These are phyloP conservation scores for Dactylellina cionopaga DNA, from an alignment of 2,329 filamentous ascomycete genomes.

Conservation along the genomic window DNA sequence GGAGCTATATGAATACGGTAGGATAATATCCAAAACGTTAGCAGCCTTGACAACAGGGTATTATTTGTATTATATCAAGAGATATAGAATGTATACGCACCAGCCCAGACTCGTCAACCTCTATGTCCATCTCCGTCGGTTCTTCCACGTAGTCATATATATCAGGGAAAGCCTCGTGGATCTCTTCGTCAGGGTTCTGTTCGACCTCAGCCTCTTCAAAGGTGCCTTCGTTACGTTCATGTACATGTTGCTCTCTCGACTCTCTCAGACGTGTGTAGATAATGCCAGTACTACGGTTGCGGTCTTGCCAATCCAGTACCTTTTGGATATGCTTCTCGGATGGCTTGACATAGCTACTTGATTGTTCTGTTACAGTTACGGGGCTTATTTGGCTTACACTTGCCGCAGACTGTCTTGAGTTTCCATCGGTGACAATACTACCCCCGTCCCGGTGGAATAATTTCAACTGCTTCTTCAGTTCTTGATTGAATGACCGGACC, in stretches of 20 bases:
- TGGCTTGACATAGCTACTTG: background rate
- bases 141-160: conserved; percentile 21
- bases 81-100: conserved; percentile 2
- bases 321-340: conserved; percentile 6
- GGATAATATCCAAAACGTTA: background rate
- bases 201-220: conserved; percentile 1
- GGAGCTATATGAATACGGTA: conserved; percentile 16
- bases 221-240: conserved; percentile 23
- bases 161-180: conserved; percentile 24
- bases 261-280: background rate
- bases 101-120: conserved; percentile 17
- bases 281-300: background rate
- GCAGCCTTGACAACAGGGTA: background rate
- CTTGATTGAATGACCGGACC: conserved; percentile 37
- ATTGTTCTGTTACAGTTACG: background rate
- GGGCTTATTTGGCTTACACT: background rate
- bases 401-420: conserved; percentile 13
- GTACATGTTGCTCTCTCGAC: background rate
- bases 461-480: conserved; percentile 25
- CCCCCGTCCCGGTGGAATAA: conserved; percentile 27
- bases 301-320: conserved; percentile 28
- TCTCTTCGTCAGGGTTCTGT: conserved; percentile 26
- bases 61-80: background rate
- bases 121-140: conserved; percentile 37
- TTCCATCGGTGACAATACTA: conserved; percentile 28